phyloP scores from a whole-genome alignment of 345 rosid genomes.

The Diplotaxis tenuifolia region DNA sequence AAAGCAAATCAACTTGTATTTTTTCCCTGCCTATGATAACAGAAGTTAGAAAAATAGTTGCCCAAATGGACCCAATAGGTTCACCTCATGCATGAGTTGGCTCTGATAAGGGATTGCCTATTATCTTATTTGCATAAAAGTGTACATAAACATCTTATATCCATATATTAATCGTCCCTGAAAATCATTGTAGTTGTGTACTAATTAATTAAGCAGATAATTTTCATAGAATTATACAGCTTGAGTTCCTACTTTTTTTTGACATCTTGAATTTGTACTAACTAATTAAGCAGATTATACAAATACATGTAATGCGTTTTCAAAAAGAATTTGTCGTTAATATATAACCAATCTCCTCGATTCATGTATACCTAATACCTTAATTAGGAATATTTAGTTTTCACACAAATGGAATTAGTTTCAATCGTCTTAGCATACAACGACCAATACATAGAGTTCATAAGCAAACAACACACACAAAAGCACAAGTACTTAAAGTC shows the following conservation, averaged over 20 bases:
- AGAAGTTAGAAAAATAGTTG: neutral
- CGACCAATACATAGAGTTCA: neutral
- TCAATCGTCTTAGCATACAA: conserved; percentile 3
- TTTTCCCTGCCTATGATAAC: neutral
- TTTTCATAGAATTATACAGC: too few relatives aligned
- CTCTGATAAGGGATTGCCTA: conserved; percentile 1
- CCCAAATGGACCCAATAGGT: neutral
- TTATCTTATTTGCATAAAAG: neutral
- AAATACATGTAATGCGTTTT: neutral
- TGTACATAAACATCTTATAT: neutral
- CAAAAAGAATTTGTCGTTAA: too few relatives aligned
- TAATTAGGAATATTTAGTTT: neutral
- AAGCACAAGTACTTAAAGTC: neutral
- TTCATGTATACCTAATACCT: neutral
- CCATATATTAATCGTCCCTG: neutral
- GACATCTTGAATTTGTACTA: too few relatives aligned
- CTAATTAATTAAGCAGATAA: too few relatives aligned
- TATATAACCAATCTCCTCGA: too few relatives aligned
- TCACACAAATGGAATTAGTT: conserved; percentile 11
- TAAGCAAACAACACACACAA: conserved; percentile 8
- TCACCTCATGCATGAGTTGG: conserved; percentile 11
- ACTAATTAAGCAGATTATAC: neutral
- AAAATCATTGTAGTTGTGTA: neutral
- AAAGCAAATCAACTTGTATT: neutral
- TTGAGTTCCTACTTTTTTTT: too few relatives aligned